Evolutionary conservation across 805 yeast species (phyloP), one percentile per base, ranked within the genome.

Genomic region (Torulaspora indica): DNA sequence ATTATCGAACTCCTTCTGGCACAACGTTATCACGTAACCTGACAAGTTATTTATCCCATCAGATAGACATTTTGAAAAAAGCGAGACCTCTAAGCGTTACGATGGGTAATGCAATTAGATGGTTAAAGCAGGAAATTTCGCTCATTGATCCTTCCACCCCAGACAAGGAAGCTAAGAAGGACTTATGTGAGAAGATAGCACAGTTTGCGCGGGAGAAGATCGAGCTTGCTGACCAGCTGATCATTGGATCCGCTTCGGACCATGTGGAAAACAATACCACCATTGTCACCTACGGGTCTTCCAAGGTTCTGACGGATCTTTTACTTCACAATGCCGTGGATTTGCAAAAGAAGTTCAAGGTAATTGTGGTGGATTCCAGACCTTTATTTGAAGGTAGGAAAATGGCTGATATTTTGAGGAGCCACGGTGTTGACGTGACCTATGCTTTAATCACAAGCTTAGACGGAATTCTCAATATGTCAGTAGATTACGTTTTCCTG

Each of bases 101-200:
- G 1, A 93, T 93, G 98, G 98, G 98, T 43, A 93, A 90, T 69
- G 91, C 97, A 2, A 93, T 93, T 53, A 79, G 98, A 57, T 90
- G 97, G 96, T 74, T 93, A 51, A 93, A 93, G 60, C 98, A 91
- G 69, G 91, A 86, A 63, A 91, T 93, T 43, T 80, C 96, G 0
- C 74, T 77, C 34, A 78, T 91, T 38, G 81, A 89, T 46, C 81
- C 90, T 44, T 95, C 85, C 50, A 71, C 79, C 24, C 58, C 69
- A 3, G 74, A 70, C 45, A 47, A 52, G 13, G 75, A 75, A 25
- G 95, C 96, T 22, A 89, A 87, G 60, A 65, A 61, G 10, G 68
- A 73, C 28, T 71, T 93, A 45, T 67, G 78, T 46, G 81, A 74
- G 38, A 76, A 78, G 51, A 90, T 93, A 54, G 90, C 86, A 52